phyloP scores from a whole-genome alignment of 2,329 filamentous ascomycete genomes.

The Claviceps digitariae region DNA sequence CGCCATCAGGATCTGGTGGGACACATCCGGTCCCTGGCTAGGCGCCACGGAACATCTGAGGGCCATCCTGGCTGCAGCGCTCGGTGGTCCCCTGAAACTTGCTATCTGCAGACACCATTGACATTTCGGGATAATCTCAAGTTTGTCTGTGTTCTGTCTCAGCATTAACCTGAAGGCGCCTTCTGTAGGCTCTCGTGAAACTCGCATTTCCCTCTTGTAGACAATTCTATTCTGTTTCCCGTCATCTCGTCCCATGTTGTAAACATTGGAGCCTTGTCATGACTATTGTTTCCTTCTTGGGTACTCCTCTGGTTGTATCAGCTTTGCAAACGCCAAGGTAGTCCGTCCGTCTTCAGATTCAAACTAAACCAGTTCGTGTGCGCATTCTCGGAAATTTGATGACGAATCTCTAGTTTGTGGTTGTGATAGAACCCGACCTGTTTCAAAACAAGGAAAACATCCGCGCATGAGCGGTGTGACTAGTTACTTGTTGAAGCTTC shows the following conservation, averaged over 20 bases:
- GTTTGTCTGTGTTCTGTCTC: not conserved
- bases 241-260: constrained; percentile 3
- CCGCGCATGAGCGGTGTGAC: not conserved
- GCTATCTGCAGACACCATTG: constrained; percentile 18
- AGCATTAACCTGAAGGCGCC: not conserved
- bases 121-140: not conserved
- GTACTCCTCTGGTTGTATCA: not conserved
- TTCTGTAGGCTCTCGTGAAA: constrained; percentile 3
- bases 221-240: constrained; percentile 8
- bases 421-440: constrained; percentile 2
- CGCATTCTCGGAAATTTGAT: not conserved
- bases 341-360: not conserved
- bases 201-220: constrained; percentile 1
- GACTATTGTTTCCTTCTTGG: not conserved
- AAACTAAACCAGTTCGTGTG: not conserved
- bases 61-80: constrained; percentile 6
- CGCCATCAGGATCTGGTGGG: not conserved
- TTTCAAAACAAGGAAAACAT: constrained; percentile 1
- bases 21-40: not conserved
- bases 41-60: not conserved
- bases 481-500: constrained; percentile 1
- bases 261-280: not conserved
- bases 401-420: too few species aligned
- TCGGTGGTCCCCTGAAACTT: constrained; percentile 36
- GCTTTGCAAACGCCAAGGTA: not conserved